Conservation (phyloP, 768 basidiomycete species). For the Hygrocybe coccinea region DNA sequence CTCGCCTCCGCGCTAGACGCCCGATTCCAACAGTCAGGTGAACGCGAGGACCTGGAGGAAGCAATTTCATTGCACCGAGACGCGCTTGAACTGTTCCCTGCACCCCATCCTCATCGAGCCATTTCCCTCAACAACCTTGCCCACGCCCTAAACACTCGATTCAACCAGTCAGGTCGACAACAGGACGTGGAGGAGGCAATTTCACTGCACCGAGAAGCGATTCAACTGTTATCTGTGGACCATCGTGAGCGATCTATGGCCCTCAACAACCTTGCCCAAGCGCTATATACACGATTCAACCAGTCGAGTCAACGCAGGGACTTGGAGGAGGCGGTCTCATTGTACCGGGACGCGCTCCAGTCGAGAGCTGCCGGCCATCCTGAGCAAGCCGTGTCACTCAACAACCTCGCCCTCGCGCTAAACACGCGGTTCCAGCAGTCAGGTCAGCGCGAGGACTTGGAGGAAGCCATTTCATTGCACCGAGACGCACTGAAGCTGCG, state of each 20-base stretch:
- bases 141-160: neutral
- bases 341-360: neutral
- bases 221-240: neutral
- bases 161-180: neutral
- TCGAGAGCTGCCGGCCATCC: neutral
- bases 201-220: neutral
- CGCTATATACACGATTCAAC: neutral
- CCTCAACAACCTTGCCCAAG: neutral
- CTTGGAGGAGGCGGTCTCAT: neutral
- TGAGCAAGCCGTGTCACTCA: neutral
- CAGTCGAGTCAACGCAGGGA: neutral
- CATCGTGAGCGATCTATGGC: neutral
- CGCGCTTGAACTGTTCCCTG: neutral
- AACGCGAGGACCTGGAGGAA: conserved; percentile 5
- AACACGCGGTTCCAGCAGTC: neutral
- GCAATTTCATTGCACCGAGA: neutral
- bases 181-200: neutral
- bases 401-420: neutral
- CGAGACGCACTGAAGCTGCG: neutral
- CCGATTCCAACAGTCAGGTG: conserved; percentile 9
- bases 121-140: neutral
- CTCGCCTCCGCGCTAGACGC: conserved; percentile 10
- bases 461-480: neutral
- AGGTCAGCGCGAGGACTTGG: neutral
- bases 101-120: neutral